A percentile compares a stretch with the other conserved stretches of the same genome.
Evolutionary conservation across 371 early-diverging fungal genomes (phyloP).

Genomic region (Mortierella sp.): DNA sequence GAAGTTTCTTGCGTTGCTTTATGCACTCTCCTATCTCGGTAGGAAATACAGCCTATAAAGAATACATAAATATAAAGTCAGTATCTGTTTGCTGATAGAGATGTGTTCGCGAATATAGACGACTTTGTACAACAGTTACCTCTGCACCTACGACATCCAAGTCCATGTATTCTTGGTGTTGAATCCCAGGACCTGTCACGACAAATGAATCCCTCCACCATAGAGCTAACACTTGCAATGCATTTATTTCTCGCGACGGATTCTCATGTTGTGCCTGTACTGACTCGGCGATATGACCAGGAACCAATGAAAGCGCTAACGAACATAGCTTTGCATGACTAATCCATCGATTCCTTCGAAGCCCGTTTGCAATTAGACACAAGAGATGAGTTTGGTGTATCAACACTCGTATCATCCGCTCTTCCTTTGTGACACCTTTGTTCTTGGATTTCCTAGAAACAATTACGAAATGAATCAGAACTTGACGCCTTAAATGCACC

Average conservation of each 20-base stretch:
- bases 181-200: slow-evolving; percentile 61
- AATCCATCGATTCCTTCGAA: slow-evolving; percentile 62
- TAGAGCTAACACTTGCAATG: slow-evolving; percentile 63
- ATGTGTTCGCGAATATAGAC: background rate
- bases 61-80: background rate
- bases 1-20: slow-evolving; percentile 41
- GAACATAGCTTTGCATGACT: slow-evolving; percentile 54
- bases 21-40: slow-evolving; percentile 27
- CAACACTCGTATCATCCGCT: slow-evolving; percentile 57
- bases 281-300: slow-evolving; percentile 33
- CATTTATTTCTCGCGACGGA: slow-evolving; percentile 33
- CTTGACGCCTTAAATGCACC: background rate
- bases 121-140: background rate
- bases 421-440: slow-evolving; percentile 58
- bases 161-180: slow-evolving; percentile 56
- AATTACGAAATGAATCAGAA: background rate
- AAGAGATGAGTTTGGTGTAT: slow-evolving; percentile 64
- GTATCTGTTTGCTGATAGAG: too few relatives aligned
- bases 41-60: slow-evolving; percentile 32
- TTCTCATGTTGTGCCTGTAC: slow-evolving; percentile 10
- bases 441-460: slow-evolving; percentile 12
- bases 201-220: slow-evolving; percentile 72
- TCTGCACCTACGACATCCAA: slow-evolving; percentile 38
- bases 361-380: slow-evolving; percentile 59
- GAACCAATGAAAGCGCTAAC: slow-evolving; percentile 37